Evolutionary conservation across 2,329 filamentous ascomycete species (phyloP).

Genomic region (Ophioceras dolichostomum): DNA sequence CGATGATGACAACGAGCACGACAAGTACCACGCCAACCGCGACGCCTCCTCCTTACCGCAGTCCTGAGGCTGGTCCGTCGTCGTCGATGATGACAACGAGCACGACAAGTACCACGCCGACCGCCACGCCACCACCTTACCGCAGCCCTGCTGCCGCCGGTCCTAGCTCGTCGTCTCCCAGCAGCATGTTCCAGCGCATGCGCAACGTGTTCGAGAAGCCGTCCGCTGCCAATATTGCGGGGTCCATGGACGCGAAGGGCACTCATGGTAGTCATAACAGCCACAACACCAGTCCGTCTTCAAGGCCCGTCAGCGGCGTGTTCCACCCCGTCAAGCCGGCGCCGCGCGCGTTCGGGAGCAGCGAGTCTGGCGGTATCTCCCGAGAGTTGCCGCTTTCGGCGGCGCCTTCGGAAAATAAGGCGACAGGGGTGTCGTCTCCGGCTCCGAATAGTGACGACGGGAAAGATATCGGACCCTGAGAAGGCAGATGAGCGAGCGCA

Average conservation of each 20-base stretch:
- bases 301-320: constrained; percentile 12
- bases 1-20: too few relatives aligned
- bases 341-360: constrained; percentile 6
- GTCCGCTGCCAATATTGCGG: constrained; percentile 2
- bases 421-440: constrained; percentile 1
- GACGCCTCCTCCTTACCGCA: too few relatives aligned
- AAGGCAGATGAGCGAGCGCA: constrained; percentile 16
- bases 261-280: too few relatives aligned
- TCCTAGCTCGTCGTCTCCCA: constrained; percentile 11
- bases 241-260: too few relatives aligned
- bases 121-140: too few relatives aligned
- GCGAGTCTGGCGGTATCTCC: constrained; percentile 4
- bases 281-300: too few relatives aligned
- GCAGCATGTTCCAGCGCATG: constrained; percentile 25
- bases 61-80: too few relatives aligned
- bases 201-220: constrained; percentile 25
- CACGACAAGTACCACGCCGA: too few relatives aligned
- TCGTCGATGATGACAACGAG: too few relatives aligned
- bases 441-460: constrained; percentile 1
- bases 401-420: background rate
- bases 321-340: constrained; percentile 6
- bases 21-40: too few relatives aligned
- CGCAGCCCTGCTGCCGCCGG: too few relatives aligned
- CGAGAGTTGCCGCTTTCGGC: background rate
- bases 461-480: constrained; percentile 5